Evolutionary conservation across 176 grass and related monocot species (phyloP), one percentile per base, ranked within the genome.

Genomic region (Panicum miliaceum): DNA sequence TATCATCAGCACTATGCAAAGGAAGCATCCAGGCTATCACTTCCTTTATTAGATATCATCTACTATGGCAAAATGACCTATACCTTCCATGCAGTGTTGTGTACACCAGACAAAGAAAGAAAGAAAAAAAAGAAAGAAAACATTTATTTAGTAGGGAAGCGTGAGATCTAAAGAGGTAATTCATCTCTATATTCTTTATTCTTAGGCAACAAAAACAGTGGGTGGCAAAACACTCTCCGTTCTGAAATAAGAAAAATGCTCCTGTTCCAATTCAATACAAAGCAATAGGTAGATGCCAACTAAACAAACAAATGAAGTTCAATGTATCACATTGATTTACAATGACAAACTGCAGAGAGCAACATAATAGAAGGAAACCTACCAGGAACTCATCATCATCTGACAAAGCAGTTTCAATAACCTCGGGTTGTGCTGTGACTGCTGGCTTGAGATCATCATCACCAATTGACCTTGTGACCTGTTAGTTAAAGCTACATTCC

Each of bases 361-460:
- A 73, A 59, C 7, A 32, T 53, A 77, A 43, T n/a, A 12, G 38
- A 87, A 75, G 3, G 8, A 71, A 83, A 84, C 83, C 29, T 92
- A 96, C 96, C 91, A 99, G 84, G 78, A 89, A 92, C 25, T 99
- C 91, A 47, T 96, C 96, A 61, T 99, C 77, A 77, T 56, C 54
- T 18, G 93, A 90, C 74, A 99, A 92, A 74, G 65, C 70, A 88
- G 91, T 92, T 76, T 94, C 89, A 54, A 89, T 87, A 69, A 99
- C 81, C 77, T 99, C 96, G 40, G 93, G 96, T 42, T 36, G 75
- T 82, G 96, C 93, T 79, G 96, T 99, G 62, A 99, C 89, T 80
- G 96, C 91, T 81, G 96, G 96, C 84, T 94, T 98, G 52, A 98
- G 84, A 90, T 98, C 96, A 62, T 95, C 93, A 85, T 98, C 96